Evolutionary conservation across 176 grass and related monocot species (phyloP).

Genomic region (Triticum turgidum): DNA sequence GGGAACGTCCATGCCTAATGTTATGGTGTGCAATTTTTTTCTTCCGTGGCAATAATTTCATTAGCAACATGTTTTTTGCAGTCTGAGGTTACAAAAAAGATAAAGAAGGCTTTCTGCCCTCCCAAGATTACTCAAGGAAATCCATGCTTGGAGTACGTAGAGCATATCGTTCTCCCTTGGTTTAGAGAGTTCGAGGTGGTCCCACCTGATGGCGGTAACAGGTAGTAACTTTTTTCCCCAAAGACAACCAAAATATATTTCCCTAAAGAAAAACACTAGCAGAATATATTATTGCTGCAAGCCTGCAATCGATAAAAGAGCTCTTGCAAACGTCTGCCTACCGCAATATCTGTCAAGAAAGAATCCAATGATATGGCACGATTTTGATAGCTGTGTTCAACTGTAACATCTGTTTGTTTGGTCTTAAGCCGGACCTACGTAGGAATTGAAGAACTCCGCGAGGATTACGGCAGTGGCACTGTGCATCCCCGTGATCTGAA

Average conservation of each 20-base stretch:
- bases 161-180: conserved; percentile 76
- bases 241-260: neutral
- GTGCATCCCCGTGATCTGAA: conserved; percentile 82
- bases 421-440: conserved; percentile 47
- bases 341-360: neutral
- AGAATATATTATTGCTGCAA: too few relatives aligned
- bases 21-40: neutral
- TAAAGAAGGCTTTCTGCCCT: conserved; percentile 71
- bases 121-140: conserved; percentile 62
- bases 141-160: conserved; percentile 79
- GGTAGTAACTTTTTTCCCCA: conserved; percentile 30
- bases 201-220: conserved; percentile 59
- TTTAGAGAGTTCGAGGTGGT: conserved; percentile 63
- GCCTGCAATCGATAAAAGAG: too few relatives aligned
- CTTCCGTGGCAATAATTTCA: neutral
- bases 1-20: neutral
- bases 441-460: conserved; percentile 53
- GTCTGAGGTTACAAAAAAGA: conserved; percentile 78
- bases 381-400: neutral
- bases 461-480: conserved; percentile 61
- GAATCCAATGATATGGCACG: neutral
- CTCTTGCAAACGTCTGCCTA: too few relatives aligned
- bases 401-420: conserved; percentile 31
- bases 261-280: too few relatives aligned
- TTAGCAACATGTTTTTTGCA: conserved; percentile 15